phyloP scores from a whole-genome alignment of 208 protist species.

The Leptomonas seymouri region DNA sequence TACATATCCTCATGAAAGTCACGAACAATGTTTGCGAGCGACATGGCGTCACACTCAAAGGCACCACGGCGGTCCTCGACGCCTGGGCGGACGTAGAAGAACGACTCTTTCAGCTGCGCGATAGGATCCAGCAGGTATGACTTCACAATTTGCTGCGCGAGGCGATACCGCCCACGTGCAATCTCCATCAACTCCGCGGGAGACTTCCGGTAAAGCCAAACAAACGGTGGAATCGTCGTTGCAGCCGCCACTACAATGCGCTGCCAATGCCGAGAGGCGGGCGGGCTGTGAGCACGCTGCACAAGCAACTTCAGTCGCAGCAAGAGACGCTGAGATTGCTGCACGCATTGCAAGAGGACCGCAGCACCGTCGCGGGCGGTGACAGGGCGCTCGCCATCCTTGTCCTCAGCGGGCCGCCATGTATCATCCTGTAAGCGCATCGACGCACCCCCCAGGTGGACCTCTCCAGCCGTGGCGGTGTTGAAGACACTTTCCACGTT shows the following conservation, averaged over 20 bases:
- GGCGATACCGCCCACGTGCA: slow-evolving; percentile 9
- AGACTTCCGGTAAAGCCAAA: slow-evolving; percentile 51
- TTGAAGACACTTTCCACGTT: slow-evolving; percentile 1
- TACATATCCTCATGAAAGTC: slow-evolving; percentile 85
- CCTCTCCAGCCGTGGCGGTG: background rate
- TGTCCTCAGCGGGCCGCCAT: background rate
- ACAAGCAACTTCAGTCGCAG: slow-evolving; percentile 33
- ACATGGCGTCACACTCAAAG: slow-evolving; percentile 57
- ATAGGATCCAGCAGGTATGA: slow-evolving; percentile 60
- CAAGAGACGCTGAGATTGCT: slow-evolving; percentile 27
- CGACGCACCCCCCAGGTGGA: background rate
- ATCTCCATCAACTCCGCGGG: slow-evolving; percentile 36
- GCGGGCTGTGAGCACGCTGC: slow-evolving; percentile 39
- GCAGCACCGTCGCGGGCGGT: slow-evolving; percentile 39
- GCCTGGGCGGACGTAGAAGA: slow-evolving; percentile 65
- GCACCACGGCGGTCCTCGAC: slow-evolving; percentile 62
- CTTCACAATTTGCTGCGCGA: slow-evolving; percentile 31
- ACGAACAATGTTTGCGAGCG: slow-evolving; percentile 77
- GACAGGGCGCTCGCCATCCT: background rate
- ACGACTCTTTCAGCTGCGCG: slow-evolving; percentile 44
- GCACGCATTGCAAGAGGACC: slow-evolving; percentile 36
- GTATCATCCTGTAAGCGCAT: background rate
- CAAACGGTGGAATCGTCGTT: slow-evolving; percentile 32
- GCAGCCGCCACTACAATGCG: slow-evolving; percentile 37
- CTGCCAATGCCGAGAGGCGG: slow-evolving; percentile 46